Base-by-base conservation (phyloP, 331 rosid genomes). In the Rhamnella rubrinervis region DNA sequence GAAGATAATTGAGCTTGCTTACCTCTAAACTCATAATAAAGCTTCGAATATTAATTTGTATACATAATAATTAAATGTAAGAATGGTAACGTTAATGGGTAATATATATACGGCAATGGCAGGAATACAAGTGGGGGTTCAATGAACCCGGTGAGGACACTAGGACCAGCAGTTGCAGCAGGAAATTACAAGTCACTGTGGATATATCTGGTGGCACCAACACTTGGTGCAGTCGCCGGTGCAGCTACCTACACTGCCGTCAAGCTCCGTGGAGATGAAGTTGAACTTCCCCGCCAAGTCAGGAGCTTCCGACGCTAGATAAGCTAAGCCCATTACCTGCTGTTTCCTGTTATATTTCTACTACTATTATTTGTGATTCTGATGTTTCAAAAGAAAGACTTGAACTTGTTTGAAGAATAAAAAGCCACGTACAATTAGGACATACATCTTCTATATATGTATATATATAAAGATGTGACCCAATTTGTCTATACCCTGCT, bases 101-200 rank as follows among this genome's bases (percentile, higher is more conserved):
- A 8, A 14, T 16, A 13, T 59, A 5, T 20, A 26, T 21, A 10
- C n/a, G 1, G 16, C 21, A 15, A 56, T 67, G 49, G 41, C 78
- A 83, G 87, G 69, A 84, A 84, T 23, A 55, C 84, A 1, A 83
- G 77, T n/a, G 87, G 87, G 13, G 87, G 69, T 49, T 79, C 87
- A 0, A 92, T 92, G 98, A 92, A 92, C 59, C 98, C 96, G 2
- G 98, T 89, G 64, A 84, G 98, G 19, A 89, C 98, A 11, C 68
- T 92, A 31, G 96, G 98, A 15, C 96, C 96, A 2, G 98, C 98
- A 0, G 76, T 92, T 55, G 98, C 98, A 0, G 88, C 96, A 4
- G 91, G 91, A 64, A 89, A 89, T 65, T 92, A 79, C 76, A 83
- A 59, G 59, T 73, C 80, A 4, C 1, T 92, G 20, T 92, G 96